These are phyloP conservation scores for Vitellaria paradoxa DNA, from an alignment of 179 eudicot species.

Conservation along the genomic window DNA sequence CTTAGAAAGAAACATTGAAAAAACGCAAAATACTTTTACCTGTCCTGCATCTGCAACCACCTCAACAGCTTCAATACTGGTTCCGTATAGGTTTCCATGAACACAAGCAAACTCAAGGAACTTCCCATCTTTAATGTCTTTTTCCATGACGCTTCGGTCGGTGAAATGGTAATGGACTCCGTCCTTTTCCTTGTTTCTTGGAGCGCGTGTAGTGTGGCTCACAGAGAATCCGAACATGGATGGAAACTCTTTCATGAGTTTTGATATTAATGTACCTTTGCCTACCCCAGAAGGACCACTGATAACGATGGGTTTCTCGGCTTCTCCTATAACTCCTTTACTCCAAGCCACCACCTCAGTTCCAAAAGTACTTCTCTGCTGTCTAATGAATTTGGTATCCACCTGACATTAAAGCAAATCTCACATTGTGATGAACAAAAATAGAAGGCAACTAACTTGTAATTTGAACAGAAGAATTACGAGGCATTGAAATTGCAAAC, in stretches of 20 bases:
- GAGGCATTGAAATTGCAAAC: not conserved
- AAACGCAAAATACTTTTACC: constrained; percentile 39
- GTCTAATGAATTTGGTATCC: constrained; percentile 63
- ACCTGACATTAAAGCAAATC: constrained; percentile 35
- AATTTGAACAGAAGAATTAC: not conserved
- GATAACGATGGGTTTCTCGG: constrained; percentile 72
- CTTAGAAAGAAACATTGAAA: not conserved
- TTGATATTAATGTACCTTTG: constrained; percentile 80
- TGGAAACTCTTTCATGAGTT: constrained; percentile 83
- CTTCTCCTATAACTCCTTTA: constrained; percentile 65
- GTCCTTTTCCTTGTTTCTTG: constrained; percentile 68
- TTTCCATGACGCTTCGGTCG: constrained; percentile 66
- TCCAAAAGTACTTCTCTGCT: constrained; percentile 46
- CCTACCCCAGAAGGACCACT: constrained; percentile 98
- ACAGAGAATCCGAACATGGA: constrained; percentile 89
- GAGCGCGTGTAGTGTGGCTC: constrained; percentile 94
- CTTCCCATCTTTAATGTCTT: constrained; percentile 69
- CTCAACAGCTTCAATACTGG: constrained; percentile 95
- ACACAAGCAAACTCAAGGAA: constrained; percentile 94
- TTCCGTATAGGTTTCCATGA: constrained; percentile 94
- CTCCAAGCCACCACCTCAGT: constrained; percentile 85
- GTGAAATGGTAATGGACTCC: constrained; percentile 93
- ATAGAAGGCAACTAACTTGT: not conserved
- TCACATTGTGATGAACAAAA: not conserved
- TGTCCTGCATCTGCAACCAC: constrained; percentile 81